Evolutionary conservation across 306 rosid genomes (phyloP).

Genomic region (Cucumis hystrix): DNA sequence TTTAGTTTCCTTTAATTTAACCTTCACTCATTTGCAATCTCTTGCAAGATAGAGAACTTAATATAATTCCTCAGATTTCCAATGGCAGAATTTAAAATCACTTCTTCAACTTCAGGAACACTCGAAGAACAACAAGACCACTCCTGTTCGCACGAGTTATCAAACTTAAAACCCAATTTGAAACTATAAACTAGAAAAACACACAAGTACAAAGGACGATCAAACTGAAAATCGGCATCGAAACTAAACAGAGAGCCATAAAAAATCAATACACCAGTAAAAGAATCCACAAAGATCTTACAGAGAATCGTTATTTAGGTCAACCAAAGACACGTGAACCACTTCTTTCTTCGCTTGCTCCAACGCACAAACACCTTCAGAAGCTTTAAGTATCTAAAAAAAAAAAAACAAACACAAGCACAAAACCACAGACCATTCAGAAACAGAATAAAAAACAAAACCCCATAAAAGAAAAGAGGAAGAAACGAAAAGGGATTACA

Average conservation of each 20-base stretch:
- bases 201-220: not conserved
- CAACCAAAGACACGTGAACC: constrained; percentile 10
- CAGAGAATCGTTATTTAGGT: constrained; percentile 23
- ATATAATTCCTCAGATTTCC: not conserved
- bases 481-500: constrained; percentile 12
- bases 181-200: not conserved
- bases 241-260: not conserved
- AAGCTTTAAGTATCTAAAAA: constrained; percentile 19
- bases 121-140: not conserved
- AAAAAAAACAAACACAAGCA: not conserved
- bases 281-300: constrained; percentile 15
- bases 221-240: not conserved
- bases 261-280: not conserved
- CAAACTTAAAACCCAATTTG: not conserved
- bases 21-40: not conserved
- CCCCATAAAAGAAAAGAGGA: not conserved
- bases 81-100: not conserved
- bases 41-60: not conserved
- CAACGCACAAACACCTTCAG: constrained; percentile 15
- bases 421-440: not conserved
- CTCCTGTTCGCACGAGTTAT: not conserved
- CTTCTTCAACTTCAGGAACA: not conserved
- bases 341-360: constrained; percentile 15
- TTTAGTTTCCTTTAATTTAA: too few relatives aligned
- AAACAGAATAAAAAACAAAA: not conserved